These are phyloP conservation scores for Rosa hybrid DNA, from an alignment of 331 rosid genomes.

Conservation along the genomic window DNA sequence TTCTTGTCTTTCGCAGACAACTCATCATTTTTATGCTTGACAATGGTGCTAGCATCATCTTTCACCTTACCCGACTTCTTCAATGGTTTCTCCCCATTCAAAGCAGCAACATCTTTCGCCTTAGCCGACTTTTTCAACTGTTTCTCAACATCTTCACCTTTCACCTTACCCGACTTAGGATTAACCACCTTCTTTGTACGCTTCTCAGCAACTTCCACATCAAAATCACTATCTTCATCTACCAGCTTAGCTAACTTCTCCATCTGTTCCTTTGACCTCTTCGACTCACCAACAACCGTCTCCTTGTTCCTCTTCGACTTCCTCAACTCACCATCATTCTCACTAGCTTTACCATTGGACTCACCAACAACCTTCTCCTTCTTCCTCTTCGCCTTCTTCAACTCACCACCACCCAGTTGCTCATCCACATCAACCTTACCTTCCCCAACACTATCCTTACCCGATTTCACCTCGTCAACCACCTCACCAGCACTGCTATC, in stretches of 20 bases:
- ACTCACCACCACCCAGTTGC: neutral
- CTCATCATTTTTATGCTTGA: slow-evolving; percentile 27
- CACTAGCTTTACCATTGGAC: slow-evolving; percentile 6
- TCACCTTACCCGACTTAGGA: neutral
- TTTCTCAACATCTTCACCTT: slow-evolving; percentile 23
- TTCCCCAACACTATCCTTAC: neutral
- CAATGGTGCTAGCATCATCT: slow-evolving; percentile 15
- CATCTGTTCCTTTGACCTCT: neutral
- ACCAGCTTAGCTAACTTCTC: neutral
- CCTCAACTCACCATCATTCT: neutral
- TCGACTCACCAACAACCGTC: slow-evolving; percentile 19
- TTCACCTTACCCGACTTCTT: slow-evolving; percentile 31
- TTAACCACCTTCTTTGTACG: neutral
- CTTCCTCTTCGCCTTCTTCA: slow-evolving; percentile 50
- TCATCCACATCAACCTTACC: neutral
- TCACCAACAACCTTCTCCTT: slow-evolving; percentile 37
- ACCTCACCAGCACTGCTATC: slow-evolving; percentile 39
- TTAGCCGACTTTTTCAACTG: slow-evolving; percentile 22
- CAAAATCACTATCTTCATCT: neutral
- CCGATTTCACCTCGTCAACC: slow-evolving; percentile 27
- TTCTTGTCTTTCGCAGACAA: slow-evolving; percentile 25
- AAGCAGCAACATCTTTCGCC: slow-evolving; percentile 18
- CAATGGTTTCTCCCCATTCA: slow-evolving; percentile 23
- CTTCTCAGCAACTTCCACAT: neutral
- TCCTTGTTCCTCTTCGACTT: slow-evolving; percentile 22